Conservation (phyloP, 2,329 filamentous ascomycete genomes). For the Xylariaceae sp. region DNA sequence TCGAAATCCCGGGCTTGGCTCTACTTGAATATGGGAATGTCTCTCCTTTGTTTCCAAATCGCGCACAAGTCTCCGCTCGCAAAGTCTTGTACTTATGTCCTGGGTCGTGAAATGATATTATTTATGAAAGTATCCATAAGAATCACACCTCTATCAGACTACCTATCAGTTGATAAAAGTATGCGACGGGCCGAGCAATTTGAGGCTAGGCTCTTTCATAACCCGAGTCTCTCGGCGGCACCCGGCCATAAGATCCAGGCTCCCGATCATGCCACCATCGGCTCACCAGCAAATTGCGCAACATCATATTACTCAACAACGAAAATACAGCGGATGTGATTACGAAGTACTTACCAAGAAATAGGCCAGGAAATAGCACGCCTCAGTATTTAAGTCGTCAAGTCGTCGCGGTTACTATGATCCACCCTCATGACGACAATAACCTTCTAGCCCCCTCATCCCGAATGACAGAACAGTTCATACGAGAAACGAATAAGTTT, state of each 20-base stretch:
- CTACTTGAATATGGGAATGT: not conserved
- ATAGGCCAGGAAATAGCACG: too few species aligned
- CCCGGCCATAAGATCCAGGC: conserved; percentile 10
- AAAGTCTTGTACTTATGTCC: conserved; percentile 2
- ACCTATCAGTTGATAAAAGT: not conserved
- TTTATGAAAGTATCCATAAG: not conserved
- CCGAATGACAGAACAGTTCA: not conserved
- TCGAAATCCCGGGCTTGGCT: not conserved
- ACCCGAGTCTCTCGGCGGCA: not conserved
- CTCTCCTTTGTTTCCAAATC: not conserved
- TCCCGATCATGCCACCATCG: conserved; percentile 19
- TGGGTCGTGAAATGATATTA: not conserved
- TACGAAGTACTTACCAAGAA: too few species aligned
- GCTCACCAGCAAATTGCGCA: conserved; percentile 4
- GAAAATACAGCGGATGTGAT: too few species aligned
- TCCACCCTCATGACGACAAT: not conserved
- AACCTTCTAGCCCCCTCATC: not conserved
- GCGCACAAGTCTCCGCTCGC: conserved; percentile 5
- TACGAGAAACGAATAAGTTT: not conserved
- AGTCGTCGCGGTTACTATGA: not conserved
- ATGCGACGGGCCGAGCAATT: not conserved
- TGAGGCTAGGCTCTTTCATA: too few species aligned
- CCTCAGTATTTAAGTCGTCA: too few species aligned
- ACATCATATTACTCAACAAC: too few species aligned
- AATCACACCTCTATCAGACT: not conserved